Evolutionary conservation across 192 early-diverging fungal genomes (phyloP), one percentile per base, ranked within the genome.

Genomic region (Helicostylum pulchrum): DNA sequence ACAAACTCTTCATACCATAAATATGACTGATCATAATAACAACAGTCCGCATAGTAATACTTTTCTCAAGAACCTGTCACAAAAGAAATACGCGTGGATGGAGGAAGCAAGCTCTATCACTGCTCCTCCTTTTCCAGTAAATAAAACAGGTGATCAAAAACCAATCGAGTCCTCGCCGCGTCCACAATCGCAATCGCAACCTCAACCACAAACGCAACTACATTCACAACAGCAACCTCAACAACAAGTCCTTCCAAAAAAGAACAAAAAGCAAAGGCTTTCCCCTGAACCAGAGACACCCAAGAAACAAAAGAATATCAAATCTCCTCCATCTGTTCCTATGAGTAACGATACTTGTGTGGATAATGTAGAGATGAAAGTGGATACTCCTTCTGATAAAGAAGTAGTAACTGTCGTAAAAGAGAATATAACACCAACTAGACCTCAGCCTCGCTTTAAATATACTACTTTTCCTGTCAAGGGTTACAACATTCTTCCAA

Each of bases 401-500:
- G 36, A 39, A 39, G 7, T 10, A 9, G 7, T 10, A 39, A 39
- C 36, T 9, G 36, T 39, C 1, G 36, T 39, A 6, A 39, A 39
- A 39, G 12, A 48, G 3, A 19, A 48, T 15, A 32, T 10, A 19
- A 7, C 26, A 57, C 44, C 20, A 1, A 31, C 32, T 14, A 23
- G 20, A 30, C 34, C 51, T 15, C 61, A 70, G 39, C 81, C 81
- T 11, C 71, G 71, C 11, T 79, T 84, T 46, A 79, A 73, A 47
- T 84, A 78, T 39, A 84, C 82, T 4, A 79, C 68, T 0, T 84
- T 84, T 59, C 66, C 80, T 23, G 70, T 77, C 15, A 72, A 75
- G 64, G 75, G 76, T 8, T 73, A 65, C 12, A 59, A 56, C 11
- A 71, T 76, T 21, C 70, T 84, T 23, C 80, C 80, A 15, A 78